These are phyloP conservation scores for Phaeophleospora eucalypticola DNA, from an alignment of 2,329 filamentous ascomycete species.

Conservation along the genomic window DNA sequence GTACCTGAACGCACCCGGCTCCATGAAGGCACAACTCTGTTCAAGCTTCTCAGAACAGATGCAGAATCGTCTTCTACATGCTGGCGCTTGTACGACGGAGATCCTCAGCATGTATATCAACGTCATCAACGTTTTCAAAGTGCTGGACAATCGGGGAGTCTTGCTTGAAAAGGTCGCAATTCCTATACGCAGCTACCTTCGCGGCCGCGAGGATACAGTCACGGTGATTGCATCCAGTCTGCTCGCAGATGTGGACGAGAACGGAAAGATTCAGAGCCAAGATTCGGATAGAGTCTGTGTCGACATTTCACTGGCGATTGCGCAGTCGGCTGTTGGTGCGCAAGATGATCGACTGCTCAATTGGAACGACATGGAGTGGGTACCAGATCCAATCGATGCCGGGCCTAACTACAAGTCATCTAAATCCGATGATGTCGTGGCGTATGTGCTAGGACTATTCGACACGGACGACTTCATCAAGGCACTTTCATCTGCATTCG, in stretches of 20 bases:
- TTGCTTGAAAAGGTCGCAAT: slow-evolving; percentile 69
- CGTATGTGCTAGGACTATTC: slow-evolving; percentile 80
- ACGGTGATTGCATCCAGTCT: slow-evolving; percentile 72
- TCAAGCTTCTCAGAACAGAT: slow-evolving; percentile 64
- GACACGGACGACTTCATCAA: slow-evolving; percentile 93
- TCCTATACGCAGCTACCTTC: slow-evolving; percentile 70
- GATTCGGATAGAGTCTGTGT: slow-evolving; percentile 51
- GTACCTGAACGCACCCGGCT: slow-evolving; percentile 63
- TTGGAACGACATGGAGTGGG: slow-evolving; percentile 91
- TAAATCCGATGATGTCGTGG: slow-evolving; percentile 85
- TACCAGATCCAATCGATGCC: slow-evolving; percentile 88
- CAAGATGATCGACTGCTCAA: slow-evolving; percentile 62
- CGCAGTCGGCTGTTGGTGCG: slow-evolving; percentile 54
- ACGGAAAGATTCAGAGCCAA: slow-evolving; percentile 35
- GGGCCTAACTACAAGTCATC: slow-evolving; percentile 84
- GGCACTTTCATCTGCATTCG: slow-evolving; percentile 86
- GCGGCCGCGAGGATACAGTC: slow-evolving; percentile 72
- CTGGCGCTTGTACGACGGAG: slow-evolving; percentile 69
- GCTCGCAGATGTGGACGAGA: slow-evolving; percentile 56
- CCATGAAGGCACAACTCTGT: slow-evolving; percentile 66
- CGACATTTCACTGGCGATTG: slow-evolving; percentile 65
- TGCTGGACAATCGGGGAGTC: slow-evolving; percentile 72
- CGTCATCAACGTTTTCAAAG: slow-evolving; percentile 73
- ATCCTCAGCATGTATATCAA: slow-evolving; percentile 74
- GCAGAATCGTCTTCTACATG: slow-evolving; percentile 65